Evolutionary conservation across 2,329 filamentous ascomycete genomes (phyloP), one percentile per base, ranked within the genome.

Genomic region (Huntiella omanensis): DNA sequence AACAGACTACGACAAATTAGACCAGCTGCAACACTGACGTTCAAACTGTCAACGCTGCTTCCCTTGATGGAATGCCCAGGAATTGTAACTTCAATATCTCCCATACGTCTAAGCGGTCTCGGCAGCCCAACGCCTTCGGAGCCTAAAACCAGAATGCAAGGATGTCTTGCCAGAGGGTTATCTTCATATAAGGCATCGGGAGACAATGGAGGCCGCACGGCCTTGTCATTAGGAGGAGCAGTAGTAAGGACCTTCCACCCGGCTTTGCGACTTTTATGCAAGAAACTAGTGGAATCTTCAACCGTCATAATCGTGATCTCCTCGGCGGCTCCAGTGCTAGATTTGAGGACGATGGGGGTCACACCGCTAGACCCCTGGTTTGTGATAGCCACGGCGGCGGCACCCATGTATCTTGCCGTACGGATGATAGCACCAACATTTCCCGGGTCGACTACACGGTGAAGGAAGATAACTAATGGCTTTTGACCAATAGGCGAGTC

Each of bases 351-450:
- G 6, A 87, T 73, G 0, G 85, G 71, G 5, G 79, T 82, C 50
- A 95, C 66, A 0, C 77, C 71, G 0, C 87, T 82, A 12, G 80
- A 83, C 4, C 22, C 22, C 8, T 12, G 8, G 28, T 71, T 77
- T 2, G 84, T 83, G 46, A 93, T 76, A 2, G 77, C 76, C 15
- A 98, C 73, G 4, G 83, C 87, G 47, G 87, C 83, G 4, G 84
- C 80, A 16, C 88, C 88, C n/a, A 96, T 73, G 60, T 91, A 96
- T 56, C 84, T 81, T 2, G 86, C 85, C 4, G 84, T 84, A 33
- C 91, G 81, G 38, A 96, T 69, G 50, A 96, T 88, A 16, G 79
- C 85, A 37, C 91, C 91, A 1, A 96, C 66, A 57, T 98, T 98
- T 19, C 84, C 86, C 0, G 86, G 82, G 56, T 98, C 88, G 7